A percentile compares a stretch with the other conserved stretches of the same genome.
Evolutionary conservation across 2,329 filamentous ascomycete species (phyloP).

Genomic region (Lithohypha guttulata): DNA sequence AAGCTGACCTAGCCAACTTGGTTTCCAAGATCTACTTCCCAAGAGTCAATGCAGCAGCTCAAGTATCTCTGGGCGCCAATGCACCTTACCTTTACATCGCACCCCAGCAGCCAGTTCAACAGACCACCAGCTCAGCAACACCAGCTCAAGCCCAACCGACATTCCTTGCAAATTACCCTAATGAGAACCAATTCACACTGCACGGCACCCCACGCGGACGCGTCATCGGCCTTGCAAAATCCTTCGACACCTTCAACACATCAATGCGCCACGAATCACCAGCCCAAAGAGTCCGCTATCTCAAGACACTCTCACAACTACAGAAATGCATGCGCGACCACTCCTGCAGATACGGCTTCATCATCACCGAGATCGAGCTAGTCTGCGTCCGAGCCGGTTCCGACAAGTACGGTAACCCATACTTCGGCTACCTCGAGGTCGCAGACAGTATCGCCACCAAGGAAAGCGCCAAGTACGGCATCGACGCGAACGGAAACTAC

Average conservation of each 20-base stretch:
- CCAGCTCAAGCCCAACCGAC: slow-evolving; percentile 37
- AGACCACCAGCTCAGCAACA: slow-evolving; percentile 24
- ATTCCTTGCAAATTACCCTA: slow-evolving; percentile 44
- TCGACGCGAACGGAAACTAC: slow-evolving; percentile 10
- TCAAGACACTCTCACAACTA: slow-evolving; percentile 72
- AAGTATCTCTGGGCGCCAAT: slow-evolving; percentile 59
- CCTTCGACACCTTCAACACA: slow-evolving; percentile 89
- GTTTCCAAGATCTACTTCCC: slow-evolving; percentile 70
- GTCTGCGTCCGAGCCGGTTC: slow-evolving; percentile 74
- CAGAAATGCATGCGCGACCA: slow-evolving; percentile 91
- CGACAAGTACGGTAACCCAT: slow-evolving; percentile 52
- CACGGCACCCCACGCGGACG: slow-evolving; percentile 46
- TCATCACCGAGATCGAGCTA: slow-evolving; percentile 91
- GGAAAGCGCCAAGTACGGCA: slow-evolving; percentile 24
- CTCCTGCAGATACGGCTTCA: slow-evolving; percentile 86
- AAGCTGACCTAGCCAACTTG: slow-evolving; percentile 62
- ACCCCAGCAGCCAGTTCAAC: slow-evolving; percentile 22
- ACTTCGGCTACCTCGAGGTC: slow-evolving; percentile 84
- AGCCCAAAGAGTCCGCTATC: slow-evolving; percentile 77
- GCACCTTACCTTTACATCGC: slow-evolving; percentile 39
- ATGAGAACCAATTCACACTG: slow-evolving; percentile 35
- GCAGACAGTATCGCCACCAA: slow-evolving; percentile 46
- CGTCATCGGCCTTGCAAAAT: slow-evolving; percentile 76
- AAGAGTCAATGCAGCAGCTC: slow-evolving; percentile 76
- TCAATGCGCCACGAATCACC: slow-evolving; percentile 81